Evolutionary conservation across 2,329 filamentous ascomycete genomes (phyloP), one percentile per base, ranked within the genome.

Genomic region (Myriangium duriaei): DNA sequence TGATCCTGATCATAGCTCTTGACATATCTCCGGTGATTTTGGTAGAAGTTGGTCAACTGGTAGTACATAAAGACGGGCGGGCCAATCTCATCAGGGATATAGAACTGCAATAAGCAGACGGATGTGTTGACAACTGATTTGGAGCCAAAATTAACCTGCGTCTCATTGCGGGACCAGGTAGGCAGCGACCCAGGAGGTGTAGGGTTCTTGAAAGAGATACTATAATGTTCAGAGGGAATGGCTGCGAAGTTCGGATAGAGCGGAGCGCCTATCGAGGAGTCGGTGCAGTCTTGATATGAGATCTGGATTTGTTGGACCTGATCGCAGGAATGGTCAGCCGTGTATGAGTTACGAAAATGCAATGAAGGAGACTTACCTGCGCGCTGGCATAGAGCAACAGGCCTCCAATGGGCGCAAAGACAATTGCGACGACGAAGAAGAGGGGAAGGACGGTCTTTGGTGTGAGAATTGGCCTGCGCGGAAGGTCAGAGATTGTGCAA

Each of bases 11-110:
- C 81, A 52, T 93, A 81, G 1, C 84, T 93, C 55, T 85, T 82
- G 43, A 95, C 91, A 50, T 98, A 98, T 59, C 88, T 79, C 47
- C 91, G 81, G 57, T 98, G 91, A 57, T 98, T 98, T 62, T 98
- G 91, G 66, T 96, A 96, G 65, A 98, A 98, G 63, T 96, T 94
- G 41, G 85, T 88, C 45, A 98, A 76, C 49, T 81, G 81, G 61
- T 98, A 98, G 67, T 95, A 98, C 60, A 96, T 76, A 44, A 88
- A 73, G 9, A 98, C 82, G 0, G 88, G 86, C 1, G 86, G 74
- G 3, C 72, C 69, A 60, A 98, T 79, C 42, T 76, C 66, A 51
- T 88, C 79, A 1, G 85, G 84, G 6, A 95, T 76, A 24, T 72
- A 67, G 61, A 96, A 94, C 44, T 75, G 69, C 40, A 98, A 61